Conservation (phyloP, 331 rosid genomes). For the Saraca asoca region DNA sequence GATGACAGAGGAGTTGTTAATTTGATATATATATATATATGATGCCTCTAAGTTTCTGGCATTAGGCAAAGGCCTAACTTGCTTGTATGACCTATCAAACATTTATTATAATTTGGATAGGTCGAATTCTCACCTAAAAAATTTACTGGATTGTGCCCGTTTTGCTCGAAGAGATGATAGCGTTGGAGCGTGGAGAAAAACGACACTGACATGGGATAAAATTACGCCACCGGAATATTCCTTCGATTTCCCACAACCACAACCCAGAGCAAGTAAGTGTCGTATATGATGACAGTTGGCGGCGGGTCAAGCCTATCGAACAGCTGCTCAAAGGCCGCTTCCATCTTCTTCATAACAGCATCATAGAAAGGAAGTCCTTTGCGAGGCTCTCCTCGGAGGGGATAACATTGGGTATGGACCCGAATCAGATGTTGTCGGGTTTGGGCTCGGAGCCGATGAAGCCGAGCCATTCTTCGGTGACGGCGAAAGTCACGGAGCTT, state of each 20-base stretch:
- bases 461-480: conserved; percentile 62
- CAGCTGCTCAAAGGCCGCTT: conserved; percentile 6
- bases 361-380: conserved; percentile 27
- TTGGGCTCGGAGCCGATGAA: conserved; percentile 42
- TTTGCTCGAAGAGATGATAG: neutral
- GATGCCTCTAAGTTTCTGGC: too few relatives aligned
- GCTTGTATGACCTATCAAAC: too few relatives aligned
- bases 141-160: neutral
- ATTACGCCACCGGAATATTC: conserved; percentile 16
- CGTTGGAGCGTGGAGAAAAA: neutral
- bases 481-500: conserved; percentile 43
- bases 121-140: neutral
- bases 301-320: conserved; percentile 8
- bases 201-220: conserved; percentile 6
- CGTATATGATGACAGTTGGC: neutral
- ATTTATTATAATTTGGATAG: too few relatives aligned
- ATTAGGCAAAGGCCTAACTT: too few relatives aligned
- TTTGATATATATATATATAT: too few relatives aligned
- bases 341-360: neutral
- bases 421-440: conserved; percentile 43
- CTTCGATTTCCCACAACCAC: neutral
- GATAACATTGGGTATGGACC: conserved; percentile 59
- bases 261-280: neutral
- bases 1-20: too few relatives aligned
- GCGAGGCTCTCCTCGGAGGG: conserved; percentile 60